Base-by-base conservation (phyloP, 2,329 filamentous ascomycete genomes). In the Cladosporium austrohemisphaericum region DNA sequence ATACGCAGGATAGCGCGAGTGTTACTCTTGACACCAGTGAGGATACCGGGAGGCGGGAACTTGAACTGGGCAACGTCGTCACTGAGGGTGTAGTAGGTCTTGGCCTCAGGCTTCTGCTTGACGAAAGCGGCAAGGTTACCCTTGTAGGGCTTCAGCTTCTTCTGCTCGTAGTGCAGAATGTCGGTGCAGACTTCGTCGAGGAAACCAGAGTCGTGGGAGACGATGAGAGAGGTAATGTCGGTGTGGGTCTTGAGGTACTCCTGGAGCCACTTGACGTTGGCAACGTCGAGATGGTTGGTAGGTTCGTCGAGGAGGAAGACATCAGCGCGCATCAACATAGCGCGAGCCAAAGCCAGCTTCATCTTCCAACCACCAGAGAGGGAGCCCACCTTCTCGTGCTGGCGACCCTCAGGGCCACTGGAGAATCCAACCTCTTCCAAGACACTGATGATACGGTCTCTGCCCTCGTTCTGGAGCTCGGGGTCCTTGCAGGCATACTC, bases 361-460 rank as follows among this genome's bases (percentile, higher is more conserved):
- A 98, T 98, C 81, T 97, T 97, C 93, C 93, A 98, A 67, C 93
- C 93, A 72, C 93, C 93, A 35, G 93, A 97, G 28, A 98, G 74
- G 16, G 92, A 96, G 60, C 93, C 93, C 52, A 98, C 93, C 61
- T 86, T 88, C 67, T 96, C 83, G 5, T 84, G 79, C 70, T 97
- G 93, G 53, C 89, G 83, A 52, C 92, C 93, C 58, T 93, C 87
- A 0, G 90, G 89, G 2, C 92, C 92, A 54, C 87, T 72, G 18
- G 88, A 94, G 73, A 98, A 98, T 35, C 94, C 94, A 62, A 98
- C 93, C 68, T 97, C 91, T 41, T 83, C 79, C 54, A 98, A 73
- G 53, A 97, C 92, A 52, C 81, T 77, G 2, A 84, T 84, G 59
- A 98, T 95, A 56, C 88, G 85, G 59, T 93, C 86, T 33, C 72